Evolutionary conservation across 345 rosid genomes (phyloP).

Genomic region (Sisymbrium altissimum): DNA sequence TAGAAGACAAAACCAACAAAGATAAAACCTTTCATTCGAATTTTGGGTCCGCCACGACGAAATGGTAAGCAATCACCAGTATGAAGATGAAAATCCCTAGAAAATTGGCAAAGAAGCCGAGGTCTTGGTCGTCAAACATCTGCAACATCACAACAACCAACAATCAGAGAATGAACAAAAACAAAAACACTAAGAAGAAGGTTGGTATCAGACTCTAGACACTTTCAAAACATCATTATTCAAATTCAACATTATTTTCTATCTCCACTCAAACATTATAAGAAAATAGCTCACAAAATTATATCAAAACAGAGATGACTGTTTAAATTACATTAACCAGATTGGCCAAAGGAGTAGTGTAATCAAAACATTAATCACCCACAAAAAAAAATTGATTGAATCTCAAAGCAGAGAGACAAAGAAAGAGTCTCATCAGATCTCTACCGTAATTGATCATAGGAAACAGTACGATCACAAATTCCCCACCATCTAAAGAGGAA

Average conservation of each 20-base stretch:
- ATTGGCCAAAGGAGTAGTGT: not conserved
- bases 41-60: constrained; percentile 69
- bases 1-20: constrained; percentile 15
- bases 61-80: constrained; percentile 77
- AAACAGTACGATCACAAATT: not conserved
- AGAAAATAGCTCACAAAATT: too few relatives aligned
- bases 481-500: not conserved
- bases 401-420: not conserved
- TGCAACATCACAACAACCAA: constrained; percentile 32
- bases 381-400: not conserved
- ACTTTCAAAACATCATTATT: not conserved
- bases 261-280: too few relatives aligned
- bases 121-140: constrained; percentile 75
- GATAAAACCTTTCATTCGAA: constrained; percentile 46
- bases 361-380: not conserved
- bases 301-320: too few relatives aligned
- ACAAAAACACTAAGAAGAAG: not conserved
- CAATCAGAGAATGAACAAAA: not conserved
- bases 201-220: not conserved
- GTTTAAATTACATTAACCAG: not conserved
- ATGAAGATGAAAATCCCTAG: constrained; percentile 70
- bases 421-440: not conserved
- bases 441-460: not conserved
- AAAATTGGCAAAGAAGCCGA: constrained; percentile 69
- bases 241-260: too few relatives aligned